Base-by-base conservation (phyloP, 768 basidiomycete genomes). In the Suillus cothurnatus region DNA sequence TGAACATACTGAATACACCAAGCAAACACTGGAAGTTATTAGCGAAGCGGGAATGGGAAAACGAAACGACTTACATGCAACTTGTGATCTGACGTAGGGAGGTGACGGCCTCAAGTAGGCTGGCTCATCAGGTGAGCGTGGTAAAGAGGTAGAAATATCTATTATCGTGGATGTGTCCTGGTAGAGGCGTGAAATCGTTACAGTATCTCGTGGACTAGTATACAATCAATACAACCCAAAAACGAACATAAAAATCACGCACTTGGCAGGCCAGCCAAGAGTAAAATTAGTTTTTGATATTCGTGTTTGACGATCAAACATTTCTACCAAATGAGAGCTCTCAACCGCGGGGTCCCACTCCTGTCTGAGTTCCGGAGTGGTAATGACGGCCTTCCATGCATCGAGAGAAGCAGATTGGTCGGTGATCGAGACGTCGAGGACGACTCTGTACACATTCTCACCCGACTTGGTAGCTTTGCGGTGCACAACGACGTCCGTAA, bases 211-310 rank as follows among this genome's bases (percentile, higher is more conserved):
- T 4, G 97, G 97, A 73, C 94, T 97, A 14, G 66, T 32, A 61
- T 56, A 56, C 17, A 63, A 68, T 69, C 39, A 70, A 65, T 58
- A 61, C 31, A 39, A 64, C 38, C 31, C 64, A 19, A 43, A 6
- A 23, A 67, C 26, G 66, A 6, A 50, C 39, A 28, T 47, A 5
- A 61, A 45, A 53, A 49, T n/a, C 21, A 84, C 94, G 72, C 73
- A 97, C 95, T 91, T 95, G 64, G 95, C 95, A 64, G 97, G 97
- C 97, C 97, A 99, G 1, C 97, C 97, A 12, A 99, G 78, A 8
- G 89, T 89, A 74, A 94, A 98, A 68, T 94, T 93, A 0, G 95
- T 97, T 80, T 93, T 94, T 26, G 86, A 85, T 72, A 99, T 91
- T 66, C 95, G 82, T 9, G 94, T 97, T 67, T 85, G 85, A 47